Conservation (phyloP, 768 basidiomycete genomes). For the Phaeotremella skinneri region DNA sequence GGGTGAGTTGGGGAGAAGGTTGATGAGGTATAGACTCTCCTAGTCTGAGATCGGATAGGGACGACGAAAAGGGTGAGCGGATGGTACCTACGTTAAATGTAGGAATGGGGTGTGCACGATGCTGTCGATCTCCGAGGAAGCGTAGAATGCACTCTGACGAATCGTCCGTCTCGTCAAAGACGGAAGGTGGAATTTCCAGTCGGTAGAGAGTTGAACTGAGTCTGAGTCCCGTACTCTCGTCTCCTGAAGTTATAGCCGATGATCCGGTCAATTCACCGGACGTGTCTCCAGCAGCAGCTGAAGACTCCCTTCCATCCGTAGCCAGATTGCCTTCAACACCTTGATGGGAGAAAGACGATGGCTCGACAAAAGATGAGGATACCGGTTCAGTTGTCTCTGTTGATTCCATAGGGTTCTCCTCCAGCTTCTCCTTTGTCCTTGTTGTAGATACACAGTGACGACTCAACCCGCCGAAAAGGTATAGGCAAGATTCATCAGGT, state of each 20-base stretch:
- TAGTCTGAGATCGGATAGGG: not conserved
- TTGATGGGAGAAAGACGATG: too few species aligned
- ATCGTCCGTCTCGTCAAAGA: not conserved
- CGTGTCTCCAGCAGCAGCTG: not conserved
- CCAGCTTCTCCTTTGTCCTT: too few species aligned
- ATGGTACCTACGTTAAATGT: not conserved
- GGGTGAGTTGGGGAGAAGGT: not conserved
- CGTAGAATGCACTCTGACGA: not conserved
- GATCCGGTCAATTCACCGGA: not conserved
- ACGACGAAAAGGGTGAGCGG: not conserved
- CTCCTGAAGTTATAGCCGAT: not conserved
- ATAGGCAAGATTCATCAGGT: not conserved
- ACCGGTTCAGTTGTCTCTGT: too few species aligned
- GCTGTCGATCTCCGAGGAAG: not conserved
- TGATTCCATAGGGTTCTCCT: too few species aligned
- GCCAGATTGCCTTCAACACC: too few species aligned
- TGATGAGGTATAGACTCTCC: not conserved
- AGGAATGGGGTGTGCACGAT: not conserved
- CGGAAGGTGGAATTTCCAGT: not conserved
- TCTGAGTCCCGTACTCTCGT: not conserved
- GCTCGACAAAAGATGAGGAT: too few species aligned
- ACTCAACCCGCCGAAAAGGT: not conserved
- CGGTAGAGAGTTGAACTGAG: conserved; percentile 1
- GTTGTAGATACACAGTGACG: too few species aligned
- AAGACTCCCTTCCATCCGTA: too few species aligned